Percentiles rank a stretch among this genome's conserved stretches.
Evolutionary conservation across 2,329 filamentous ascomycete genomes (phyloP).

Genomic region (Penicillium brevicompactum): DNA sequence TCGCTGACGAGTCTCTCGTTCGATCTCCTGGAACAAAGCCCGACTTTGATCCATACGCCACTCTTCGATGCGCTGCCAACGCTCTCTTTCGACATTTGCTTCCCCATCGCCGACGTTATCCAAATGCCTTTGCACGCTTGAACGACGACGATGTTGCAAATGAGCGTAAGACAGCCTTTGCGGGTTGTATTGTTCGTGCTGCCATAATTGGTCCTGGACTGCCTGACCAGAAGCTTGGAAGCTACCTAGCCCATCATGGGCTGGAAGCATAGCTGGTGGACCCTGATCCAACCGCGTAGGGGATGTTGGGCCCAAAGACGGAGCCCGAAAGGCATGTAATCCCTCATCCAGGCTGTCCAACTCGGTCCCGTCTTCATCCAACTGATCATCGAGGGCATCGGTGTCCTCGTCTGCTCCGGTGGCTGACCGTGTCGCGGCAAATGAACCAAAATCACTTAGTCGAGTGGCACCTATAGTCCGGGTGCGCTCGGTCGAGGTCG

Average conservation of each 20-base stretch:
- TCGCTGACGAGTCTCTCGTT: conserved; percentile 76
- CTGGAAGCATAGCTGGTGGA: conserved; percentile 74
- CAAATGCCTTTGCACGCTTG: conserved; percentile 60
- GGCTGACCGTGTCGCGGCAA: conserved; percentile 66
- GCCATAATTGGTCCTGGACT: conserved; percentile 83
- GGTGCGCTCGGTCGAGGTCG: conserved; percentile 65
- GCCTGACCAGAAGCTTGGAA: conserved; percentile 67
- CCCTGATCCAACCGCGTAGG: conserved; percentile 55
- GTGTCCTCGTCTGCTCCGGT: conserved; percentile 38
- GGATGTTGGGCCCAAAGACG: conserved; percentile 47
- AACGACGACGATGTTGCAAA: conserved; percentile 52
- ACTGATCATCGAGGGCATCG: conserved; percentile 62
- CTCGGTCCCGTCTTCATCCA: conserved; percentile 65
- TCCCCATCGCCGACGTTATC: conserved; percentile 61
- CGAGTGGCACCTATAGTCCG: conserved; percentile 70
- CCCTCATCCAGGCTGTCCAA: conserved; percentile 93
- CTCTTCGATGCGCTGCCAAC: conserved; percentile 80
- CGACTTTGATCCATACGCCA: conserved; percentile 92
- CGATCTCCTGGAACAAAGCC: conserved; percentile 82
- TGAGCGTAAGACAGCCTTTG: conserved; percentile 54
- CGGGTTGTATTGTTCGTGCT: conserved; percentile 84
- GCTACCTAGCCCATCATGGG: conserved; percentile 87
- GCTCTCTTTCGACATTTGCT: conserved; percentile 67
- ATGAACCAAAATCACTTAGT: conserved; percentile 77
- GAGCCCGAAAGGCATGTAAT: conserved; percentile 80